A percentile compares a stretch with the other conserved stretches of the same genome.
phyloP scores from a whole-genome alignment of 257 asterid genomes.

The Haberlea rhodopensis region DNA sequence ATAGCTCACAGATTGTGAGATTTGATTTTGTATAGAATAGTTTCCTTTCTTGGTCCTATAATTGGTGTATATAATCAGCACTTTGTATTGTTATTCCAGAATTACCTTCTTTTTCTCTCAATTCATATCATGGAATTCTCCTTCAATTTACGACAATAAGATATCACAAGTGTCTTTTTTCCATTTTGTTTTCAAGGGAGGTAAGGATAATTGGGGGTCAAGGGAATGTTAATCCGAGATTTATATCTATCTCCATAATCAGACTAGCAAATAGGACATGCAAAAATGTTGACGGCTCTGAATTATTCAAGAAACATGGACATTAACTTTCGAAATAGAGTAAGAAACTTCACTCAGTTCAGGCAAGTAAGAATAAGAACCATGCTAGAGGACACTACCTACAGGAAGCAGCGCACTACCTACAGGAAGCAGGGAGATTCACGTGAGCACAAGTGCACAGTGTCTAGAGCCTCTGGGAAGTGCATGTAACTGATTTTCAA shows the following conservation, averaged over 20 bases:
- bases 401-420: conserved; percentile 25
- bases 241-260: not conserved
- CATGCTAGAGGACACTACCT: conserved; percentile 16
- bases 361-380: not conserved
- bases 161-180: not conserved
- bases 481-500: conserved; percentile 32
- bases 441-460: conserved; percentile 34
- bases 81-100: no score
- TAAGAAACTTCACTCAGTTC: not conserved
- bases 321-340: not conserved
- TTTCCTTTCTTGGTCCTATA: no score
- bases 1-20: no score
- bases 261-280: not conserved
- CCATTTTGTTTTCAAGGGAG: not conserved
- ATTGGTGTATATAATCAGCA: no score
- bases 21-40: no score
- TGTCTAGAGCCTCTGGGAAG: conserved; percentile 32
- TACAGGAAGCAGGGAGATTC: conserved; percentile 29
- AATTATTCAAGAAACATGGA: not conserved
- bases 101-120: no score
- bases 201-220: not conserved
- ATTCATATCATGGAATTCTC: no score
- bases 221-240: not conserved
- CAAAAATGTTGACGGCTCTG: not conserved
- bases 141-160: not conserved